A percentile compares a stretch with the other conserved stretches of the same genome.
Conservation (phyloP, 805 yeast species). For the Hanseniaspora nectarophila region DNA sequence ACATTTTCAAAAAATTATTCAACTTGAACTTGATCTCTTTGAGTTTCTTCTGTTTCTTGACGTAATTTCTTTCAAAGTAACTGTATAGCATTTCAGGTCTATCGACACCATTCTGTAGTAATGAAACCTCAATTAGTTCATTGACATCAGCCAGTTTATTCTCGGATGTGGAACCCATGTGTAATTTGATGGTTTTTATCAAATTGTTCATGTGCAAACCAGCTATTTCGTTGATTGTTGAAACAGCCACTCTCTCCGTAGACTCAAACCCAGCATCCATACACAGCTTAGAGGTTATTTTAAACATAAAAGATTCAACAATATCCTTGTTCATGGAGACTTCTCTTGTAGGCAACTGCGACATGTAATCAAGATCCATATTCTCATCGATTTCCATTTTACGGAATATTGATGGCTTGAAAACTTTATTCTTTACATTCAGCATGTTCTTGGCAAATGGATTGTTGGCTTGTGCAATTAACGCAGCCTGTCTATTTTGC, state of each 20-base stretch:
- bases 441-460: conserved; percentile 10
- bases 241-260: conserved; percentile 64
- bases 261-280: conserved; percentile 91
- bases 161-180: conserved; percentile 47
- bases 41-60: conserved; percentile 57
- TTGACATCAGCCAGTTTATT: conserved; percentile 28
- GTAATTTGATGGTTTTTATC: conserved; percentile 56
- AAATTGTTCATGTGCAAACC: conserved; percentile 67
- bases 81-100: conserved; percentile 65
- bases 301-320: conserved; percentile 53
- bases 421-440: conserved; percentile 7
- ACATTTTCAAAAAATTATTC: conserved; percentile 59
- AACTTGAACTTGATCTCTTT: conserved; percentile 56
- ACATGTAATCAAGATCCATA: conserved; percentile 69
- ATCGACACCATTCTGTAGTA: conserved; percentile 76
- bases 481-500: conserved; percentile 41
- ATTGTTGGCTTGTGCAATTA: conserved; percentile 13
- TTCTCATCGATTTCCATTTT: conserved; percentile 42
- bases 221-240: conserved; percentile 70
- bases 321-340: conserved; percentile 40
- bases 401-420: conserved; percentile 14
- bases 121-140: conserved; percentile 47
- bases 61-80: conserved; percentile 59
- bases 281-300: conserved; percentile 61
- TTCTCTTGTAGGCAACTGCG: conserved; percentile 63